Percentiles rank a stretch among this genome's conserved stretches.
phyloP scores from a whole-genome alignment of 2,329 filamentous ascomycete genomes.

The Fusarium ramigenum region DNA sequence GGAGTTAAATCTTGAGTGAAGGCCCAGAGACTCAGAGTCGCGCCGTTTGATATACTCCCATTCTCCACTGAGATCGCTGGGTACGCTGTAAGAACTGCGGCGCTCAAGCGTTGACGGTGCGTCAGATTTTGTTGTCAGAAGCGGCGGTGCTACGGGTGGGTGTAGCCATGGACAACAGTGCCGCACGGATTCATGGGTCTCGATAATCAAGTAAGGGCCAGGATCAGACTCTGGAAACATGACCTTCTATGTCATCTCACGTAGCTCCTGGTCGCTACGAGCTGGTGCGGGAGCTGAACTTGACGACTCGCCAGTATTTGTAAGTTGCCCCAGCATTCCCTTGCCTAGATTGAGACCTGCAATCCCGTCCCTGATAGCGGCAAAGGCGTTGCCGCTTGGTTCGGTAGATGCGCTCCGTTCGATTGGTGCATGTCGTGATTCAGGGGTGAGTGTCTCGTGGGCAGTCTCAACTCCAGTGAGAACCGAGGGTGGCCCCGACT shows the following conservation, averaged over 20 bases:
- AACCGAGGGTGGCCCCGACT: conserved; percentile 60
- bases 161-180: conserved; percentile 11
- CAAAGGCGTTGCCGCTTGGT: conserved; percentile 52
- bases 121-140: conserved; percentile 3
- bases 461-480: conserved; percentile 68
- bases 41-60: conserved; percentile 34
- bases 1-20: not conserved
- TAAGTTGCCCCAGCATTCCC: conserved; percentile 51
- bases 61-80: conserved; percentile 15
- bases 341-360: conserved; percentile 60
- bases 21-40: not conserved
- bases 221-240: conserved; percentile 47
- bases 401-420: conserved; percentile 59
- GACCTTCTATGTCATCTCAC: conserved; percentile 58
- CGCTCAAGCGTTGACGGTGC: not conserved
- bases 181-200: conserved; percentile 44
- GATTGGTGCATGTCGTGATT: conserved; percentile 48
- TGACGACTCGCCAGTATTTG: conserved; percentile 37
- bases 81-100: conserved; percentile 19
- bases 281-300: conserved; percentile 25
- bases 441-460: conserved; percentile 60
- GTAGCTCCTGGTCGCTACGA: conserved; percentile 54
- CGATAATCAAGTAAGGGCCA: conserved; percentile 47
- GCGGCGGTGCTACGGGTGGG: not conserved
- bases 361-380: conserved; percentile 59